Evolutionary conservation across 371 early-diverging fungal genomes (phyloP), one percentile per base, ranked within the genome.

Genomic region (Syncephalastrum monosporum): DNA sequence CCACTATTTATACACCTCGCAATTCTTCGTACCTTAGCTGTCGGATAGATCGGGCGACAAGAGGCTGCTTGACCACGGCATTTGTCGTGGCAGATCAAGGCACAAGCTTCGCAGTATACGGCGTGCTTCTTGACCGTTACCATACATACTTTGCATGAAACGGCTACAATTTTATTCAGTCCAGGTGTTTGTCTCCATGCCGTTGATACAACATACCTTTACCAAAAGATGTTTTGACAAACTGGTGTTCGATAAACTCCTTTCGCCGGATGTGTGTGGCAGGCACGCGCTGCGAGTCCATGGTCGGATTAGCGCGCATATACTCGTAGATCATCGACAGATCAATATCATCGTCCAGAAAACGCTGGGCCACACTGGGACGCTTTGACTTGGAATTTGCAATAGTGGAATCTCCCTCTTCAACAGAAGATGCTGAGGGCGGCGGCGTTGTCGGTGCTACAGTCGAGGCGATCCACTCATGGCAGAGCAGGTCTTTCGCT

Each of bases 381-480:
- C 38, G 38, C 38, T 33, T 33, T 33, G 38, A 10, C 38, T 33
- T 33, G 10, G 38, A 12, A 2, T 10, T 33, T 33, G 6, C 10
- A 10, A 10, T 2, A 10, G 56, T 19, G 13, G 16, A 17, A 10
- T 42, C 41, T 5, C 41, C 16, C 3, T 6, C 49, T 25, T 17
- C 7, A 43, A 42, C 46, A 41, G 42, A 48, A 8, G 41, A 47
- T 29, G 33, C 53, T 47, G 13, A 59, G 41, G 27, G 45, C 25
- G 53, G 27, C 29, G 47, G 63, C 33, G 54, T 49, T 2, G 50
- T 13, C 27, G 51, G 19, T 27, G 27, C 51, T 13, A 44, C 46
- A n/a, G 42, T 27, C n/a, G 27, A 19, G 23, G 45, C 16, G 38
- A 91, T 76, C 93, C 92, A 93, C 15, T 60, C 57, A 61, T 92